Evolutionary conservation across 225 moss, liverwort and hornwort species (phyloP), one percentile per base, ranked within the genome.

Genomic region (Lunularia cruciata): DNA sequence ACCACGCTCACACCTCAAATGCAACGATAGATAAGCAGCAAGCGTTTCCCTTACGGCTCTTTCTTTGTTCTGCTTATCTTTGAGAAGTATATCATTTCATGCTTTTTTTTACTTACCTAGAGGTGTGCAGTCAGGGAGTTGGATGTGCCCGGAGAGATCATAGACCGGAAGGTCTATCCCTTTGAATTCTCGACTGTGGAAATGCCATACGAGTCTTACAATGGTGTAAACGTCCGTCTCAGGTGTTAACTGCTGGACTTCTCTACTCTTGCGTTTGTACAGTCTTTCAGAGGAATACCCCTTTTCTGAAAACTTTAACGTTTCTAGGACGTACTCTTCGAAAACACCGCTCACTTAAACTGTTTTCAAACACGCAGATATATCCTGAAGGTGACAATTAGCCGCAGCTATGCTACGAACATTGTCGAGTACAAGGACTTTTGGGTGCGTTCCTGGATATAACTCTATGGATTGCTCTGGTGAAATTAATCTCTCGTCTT

Each of bases 131-230:
- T 92, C 65, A 78, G 86, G 47, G 90, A 90, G 81, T 84, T 92
- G 71, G 87, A 90, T 75, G 98, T 98, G 63, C 98, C 98, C 5
- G 93, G 98, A 67, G 98, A 93, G 85, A 91, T 98, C 56, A 23
- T 88, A 74, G 98, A 98, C 73, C 89, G 92, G 18, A 98, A 93
- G 78, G 93, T 83, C 38, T 98, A 81, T 53, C 93, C 98, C 10
- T 98, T 98, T 57, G 98, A 98, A 70, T 93, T 98, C 71, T 98
- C 98, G n/a, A 98, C 98, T 28, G 98, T 98, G 73, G 98, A 98
- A 78, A 98, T 98, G 98, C 98, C 93, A 26, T 98, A 93, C 35
- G 98, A 98, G 76, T 98, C 98, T 33, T 98, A 93, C 75, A 98
- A 91, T 73, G 98, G 93, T 69, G 89, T 93, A 56, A 98, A 98